Base-by-base conservation (phyloP, 2,329 filamentous ascomycete genomes). In the Neonectria ditissima region DNA sequence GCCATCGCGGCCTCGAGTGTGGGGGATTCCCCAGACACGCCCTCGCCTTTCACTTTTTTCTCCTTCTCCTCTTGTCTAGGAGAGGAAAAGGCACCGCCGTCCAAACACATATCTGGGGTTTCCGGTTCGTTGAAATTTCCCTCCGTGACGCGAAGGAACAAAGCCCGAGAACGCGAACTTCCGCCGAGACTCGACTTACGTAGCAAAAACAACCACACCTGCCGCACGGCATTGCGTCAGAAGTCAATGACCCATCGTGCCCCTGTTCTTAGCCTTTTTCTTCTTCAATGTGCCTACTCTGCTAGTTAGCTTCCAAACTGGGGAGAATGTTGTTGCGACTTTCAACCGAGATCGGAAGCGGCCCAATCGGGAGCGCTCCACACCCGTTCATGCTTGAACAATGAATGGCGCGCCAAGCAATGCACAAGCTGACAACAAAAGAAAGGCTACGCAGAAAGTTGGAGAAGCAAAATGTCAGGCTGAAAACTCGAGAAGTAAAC, bases 311-410 rank as follows among this genome's bases (percentile, higher is more conserved):
- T 57, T 48, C 59, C 59, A 62, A 57, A 62, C 41, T 26, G 22
- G 54, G 59, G 30, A 52, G 54, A 32, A 16, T 54, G n/a, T 20
- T 59, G 26, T 14, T 20, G 41, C 26, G 34, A 9, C 24, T 41
- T 26, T 39, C 32, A 60, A 54, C 50, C 57, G 57, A 60, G 39
- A 30, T 50, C 50, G 57, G 57, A 60, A 48, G 57, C 57, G 57
- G 32, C 43, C 57, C 57, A 62, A 62, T 62, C 59, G 47, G 59
- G 59, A 57, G 8, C 32, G n/a, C 54, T 57, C 59, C 54, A 57
- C 53, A 56, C 30, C 44, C 54, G 54, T 57, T 62, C 59, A 62
- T 62, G 59, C 59, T 62, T 45, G 53, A 56, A 41, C 45, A 30
- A 24, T 16, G 47, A 62, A 47, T 62, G 59, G 60, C 60, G 60